Evolutionary conservation across 768 basidiomycete species (phyloP).

Genomic region (Leccinum subtestaceum): DNA sequence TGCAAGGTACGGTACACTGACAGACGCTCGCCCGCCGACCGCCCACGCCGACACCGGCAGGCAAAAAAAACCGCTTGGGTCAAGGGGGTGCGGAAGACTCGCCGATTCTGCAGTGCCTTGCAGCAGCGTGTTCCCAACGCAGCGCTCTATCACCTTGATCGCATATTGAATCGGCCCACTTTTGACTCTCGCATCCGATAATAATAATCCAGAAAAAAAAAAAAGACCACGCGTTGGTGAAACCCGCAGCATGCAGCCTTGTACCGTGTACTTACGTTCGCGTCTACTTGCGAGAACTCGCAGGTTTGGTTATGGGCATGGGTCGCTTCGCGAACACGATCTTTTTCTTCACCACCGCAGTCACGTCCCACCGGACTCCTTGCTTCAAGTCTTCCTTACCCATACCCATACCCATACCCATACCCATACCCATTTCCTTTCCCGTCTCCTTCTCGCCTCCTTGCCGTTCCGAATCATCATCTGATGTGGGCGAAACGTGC

Average conservation of each 20-base stretch:
- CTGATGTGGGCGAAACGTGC: slow-evolving; percentile 3
- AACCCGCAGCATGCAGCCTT: not conserved
- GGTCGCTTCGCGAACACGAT: slow-evolving; percentile 82
- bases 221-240: not conserved
- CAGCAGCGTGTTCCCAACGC: slow-evolving; percentile 20
- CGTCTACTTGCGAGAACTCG: slow-evolving; percentile 11
- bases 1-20: too few species aligned
- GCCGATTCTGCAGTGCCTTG: not conserved
- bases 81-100: slow-evolving; percentile 9
- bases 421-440: not conserved
- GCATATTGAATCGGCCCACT: too few species aligned
- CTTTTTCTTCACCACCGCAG: slow-evolving; percentile 76
- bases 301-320: slow-evolving; percentile 57
- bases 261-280: too few species aligned
- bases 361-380: slow-evolving; percentile 51
- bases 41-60: not conserved
- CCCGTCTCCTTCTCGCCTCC: not conserved
- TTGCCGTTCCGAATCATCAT: not conserved
- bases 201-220: not conserved
- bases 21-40: too few species aligned
- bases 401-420: not conserved
- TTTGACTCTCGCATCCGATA: not conserved
- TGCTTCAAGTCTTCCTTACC: not conserved
- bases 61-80: slow-evolving; percentile 11
- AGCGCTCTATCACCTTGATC: slow-evolving; percentile 2